Evolutionary conservation across 345 rosid genomes (phyloP), one percentile per base, ranked within the genome.

Genomic region (Dipteronia sinensis): DNA sequence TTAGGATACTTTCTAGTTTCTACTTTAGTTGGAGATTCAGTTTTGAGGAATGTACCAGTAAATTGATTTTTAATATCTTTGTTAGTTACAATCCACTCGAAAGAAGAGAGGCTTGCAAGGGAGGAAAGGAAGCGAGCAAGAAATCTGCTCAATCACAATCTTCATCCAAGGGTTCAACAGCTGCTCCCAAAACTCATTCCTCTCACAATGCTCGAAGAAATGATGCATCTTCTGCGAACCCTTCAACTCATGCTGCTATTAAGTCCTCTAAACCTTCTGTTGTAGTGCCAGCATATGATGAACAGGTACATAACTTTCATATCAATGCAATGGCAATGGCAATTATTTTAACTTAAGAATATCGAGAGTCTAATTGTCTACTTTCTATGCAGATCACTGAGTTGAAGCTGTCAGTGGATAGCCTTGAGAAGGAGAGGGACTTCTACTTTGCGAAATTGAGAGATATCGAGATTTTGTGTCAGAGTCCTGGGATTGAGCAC

Each of bases 381-480:
- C 67, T 29, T 49, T 44, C 38, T 53, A 58, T 65, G 78, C 92
- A 97, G 99, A 91, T 97, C 71, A 97, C 98, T 11, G 94, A 93
- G 82, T 71, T 97, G 89, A 97, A 97, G 89, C 89, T 97, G 22
- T 91, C 91, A 58, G 91, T 97, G 29, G 99, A 97, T 80, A 91
- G 96, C 81, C 92, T 97, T 56, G 98, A 97, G 81, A 97, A 97
- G 85, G 98, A 97, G 84, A 88, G 99, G 82, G 98, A 97, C 79
- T 97, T 91, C 84, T 97, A 97, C 80, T 94, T 97, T 74, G 90
- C 85, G 8, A 97, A 94, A 83, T 83, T 94, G 66, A 87, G 98
- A 83, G 99, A 97, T 70, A 89, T 97, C 7, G 98, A 94, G 89
- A 91, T 94, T 53, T 76, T 97, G 81, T 93, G 98, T 83, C 96